Evolutionary conservation across 768 basidiomycete species (phyloP), one percentile per base, ranked within the genome.

Genomic region (Mycena rebaudengoi): DNA sequence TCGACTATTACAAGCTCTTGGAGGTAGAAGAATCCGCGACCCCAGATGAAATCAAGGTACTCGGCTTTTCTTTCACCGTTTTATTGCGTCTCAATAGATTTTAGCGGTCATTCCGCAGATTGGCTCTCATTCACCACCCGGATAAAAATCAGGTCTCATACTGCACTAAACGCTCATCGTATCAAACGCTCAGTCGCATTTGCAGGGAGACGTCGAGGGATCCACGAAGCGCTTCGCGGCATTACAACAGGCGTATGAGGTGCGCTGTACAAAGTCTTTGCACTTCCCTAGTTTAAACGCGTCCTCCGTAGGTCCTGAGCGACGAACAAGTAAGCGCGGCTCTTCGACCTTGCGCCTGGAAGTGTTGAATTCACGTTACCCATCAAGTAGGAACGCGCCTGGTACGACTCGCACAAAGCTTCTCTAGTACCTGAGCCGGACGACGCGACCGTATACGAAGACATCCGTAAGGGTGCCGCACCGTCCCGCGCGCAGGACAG

Each of bases 241-340:
- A 18, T 78, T 99, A 8, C 98, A 99, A 70, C 94, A 97, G 71
- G 98, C 98, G 5, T 99, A 99, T 71, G 98, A 99, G 84, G 96
- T 92, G 66, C 51, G 85, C 73, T 28, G 67, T 59, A 18, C 35
- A 23, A 40, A 35, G n/a, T 53, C 21, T 51, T 20, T 12, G 25
- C 54, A 28, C 63, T 25, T 7, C 59, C 45, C 45, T 12, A 21
- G 28, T 25, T 58, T 23, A 28, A 14, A 16, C 18, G 39, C 54
- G 40, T 37, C 53, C 66, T 52, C 20, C 54, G 11, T 46, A 95
- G 94, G 91, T 97, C 46, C 83, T 99, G 41, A 95, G 94, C 69
- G 97, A 98, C 75, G 94, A 96, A 63, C 95, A 98, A 86, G 95
- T 94, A 78, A 78, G 86, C 66, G n/a, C 30, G 11, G 43, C 49